phyloP scores from a whole-genome alignment of 345 rosid genomes.

The Eucalyptus regnans region DNA sequence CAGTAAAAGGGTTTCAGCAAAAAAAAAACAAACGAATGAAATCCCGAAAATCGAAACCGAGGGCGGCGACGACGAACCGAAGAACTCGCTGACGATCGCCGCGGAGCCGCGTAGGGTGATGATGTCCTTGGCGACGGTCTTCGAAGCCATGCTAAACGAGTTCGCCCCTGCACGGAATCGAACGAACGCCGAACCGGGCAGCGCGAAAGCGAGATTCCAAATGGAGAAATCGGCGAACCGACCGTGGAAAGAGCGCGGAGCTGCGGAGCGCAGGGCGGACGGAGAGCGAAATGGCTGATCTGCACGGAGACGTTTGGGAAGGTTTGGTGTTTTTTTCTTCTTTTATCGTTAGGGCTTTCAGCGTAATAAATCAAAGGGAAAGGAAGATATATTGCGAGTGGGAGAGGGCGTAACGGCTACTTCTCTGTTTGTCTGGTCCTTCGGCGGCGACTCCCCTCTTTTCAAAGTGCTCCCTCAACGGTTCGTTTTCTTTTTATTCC shows the following conservation, averaged over 20 bases:
- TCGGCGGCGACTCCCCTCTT: neutral
- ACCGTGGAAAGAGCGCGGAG: neutral
- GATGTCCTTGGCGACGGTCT: constrained; percentile 74
- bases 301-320: neutral
- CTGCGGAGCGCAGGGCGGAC: neutral
- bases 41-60: neutral
- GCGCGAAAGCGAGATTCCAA: neutral
- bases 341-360: neutral
- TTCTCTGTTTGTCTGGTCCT: neutral
- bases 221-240: neutral
- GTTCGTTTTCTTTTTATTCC: neutral
- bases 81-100: constrained; percentile 93
- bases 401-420: constrained; percentile 25
- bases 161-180: neutral
- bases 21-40: neutral
- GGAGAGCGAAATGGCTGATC: neutral
- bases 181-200: neutral
- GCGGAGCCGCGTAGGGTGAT: constrained; percentile 97
- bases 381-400: neutral
- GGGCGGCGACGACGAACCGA: constrained; percentile 27
- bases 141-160: constrained; percentile 42
- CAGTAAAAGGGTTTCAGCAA: neutral
- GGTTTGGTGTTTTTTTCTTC: neutral
- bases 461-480: neutral
- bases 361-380: neutral